A percentile compares a stretch with the other conserved stretches of the same genome.
These are phyloP conservation scores for Juglanconis oblonga DNA, from an alignment of 2,329 filamentous ascomycete species.

Conservation along the genomic window DNA sequence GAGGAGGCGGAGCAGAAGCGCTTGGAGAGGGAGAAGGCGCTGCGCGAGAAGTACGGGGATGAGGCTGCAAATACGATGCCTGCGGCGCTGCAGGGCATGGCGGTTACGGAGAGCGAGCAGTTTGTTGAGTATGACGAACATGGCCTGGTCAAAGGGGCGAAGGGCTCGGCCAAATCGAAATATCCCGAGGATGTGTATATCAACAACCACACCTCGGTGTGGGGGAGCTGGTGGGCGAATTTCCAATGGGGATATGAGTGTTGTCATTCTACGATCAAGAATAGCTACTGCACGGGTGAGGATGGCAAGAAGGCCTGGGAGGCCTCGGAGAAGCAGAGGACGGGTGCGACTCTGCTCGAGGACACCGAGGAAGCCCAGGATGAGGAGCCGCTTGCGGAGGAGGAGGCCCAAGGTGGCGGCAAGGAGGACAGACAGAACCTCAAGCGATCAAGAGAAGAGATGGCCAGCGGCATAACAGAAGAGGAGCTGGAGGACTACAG, in stretches of 20 bases:
- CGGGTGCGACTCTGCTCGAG: conserved; percentile 40
- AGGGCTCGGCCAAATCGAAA: conserved; percentile 77
- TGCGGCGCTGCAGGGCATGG: conserved; percentile 61
- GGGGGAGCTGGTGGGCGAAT: conserved; percentile 96
- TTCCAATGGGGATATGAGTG: conserved; percentile 97
- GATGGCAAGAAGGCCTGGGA: conserved; percentile 80
- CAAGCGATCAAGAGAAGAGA: conserved; percentile 68
- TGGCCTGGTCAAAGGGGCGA: conserved; percentile 84
- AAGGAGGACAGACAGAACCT: conserved; percentile 51
- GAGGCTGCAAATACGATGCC: conserved; percentile 54
- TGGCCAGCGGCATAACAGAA: conserved; percentile 74
- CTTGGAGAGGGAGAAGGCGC: conserved; percentile 63
- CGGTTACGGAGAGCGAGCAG: conserved; percentile 75
- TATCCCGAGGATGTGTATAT: conserved; percentile 83
- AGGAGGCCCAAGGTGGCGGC: conserved; percentile 22
- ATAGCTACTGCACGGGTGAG: conserved; percentile 95
- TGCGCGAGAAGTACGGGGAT: conserved; percentile 80
- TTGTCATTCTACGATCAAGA: conserved; percentile 90
- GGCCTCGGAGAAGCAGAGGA: conserved; percentile 64
- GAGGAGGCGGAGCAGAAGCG: conserved; percentile 70
- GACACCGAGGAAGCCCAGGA: conserved; percentile 23
- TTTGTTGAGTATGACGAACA: conserved; percentile 95
- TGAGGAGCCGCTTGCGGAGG: conserved; percentile 31
- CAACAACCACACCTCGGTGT: conserved; percentile 90
- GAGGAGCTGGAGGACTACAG: conserved; percentile 86